phyloP scores from a whole-genome alignment of 2,329 filamentous ascomycete genomes.

The Botrytis fragariae region DNA sequence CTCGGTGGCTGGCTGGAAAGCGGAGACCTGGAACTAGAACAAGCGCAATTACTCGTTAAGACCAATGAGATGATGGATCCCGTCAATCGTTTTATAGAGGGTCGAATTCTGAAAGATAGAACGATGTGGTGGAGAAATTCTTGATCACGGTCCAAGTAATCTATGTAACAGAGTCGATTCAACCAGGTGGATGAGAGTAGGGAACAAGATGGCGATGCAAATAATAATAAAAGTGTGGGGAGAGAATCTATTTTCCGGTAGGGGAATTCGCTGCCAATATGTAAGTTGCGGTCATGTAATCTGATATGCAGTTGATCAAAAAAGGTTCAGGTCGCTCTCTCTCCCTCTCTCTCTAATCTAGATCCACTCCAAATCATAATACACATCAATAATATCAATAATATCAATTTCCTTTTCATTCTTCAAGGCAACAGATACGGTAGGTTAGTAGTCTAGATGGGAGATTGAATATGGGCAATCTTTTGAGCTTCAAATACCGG shows the following conservation, averaged over 20 bases:
- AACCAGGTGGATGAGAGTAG: not conserved
- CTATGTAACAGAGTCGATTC: conserved; percentile 4
- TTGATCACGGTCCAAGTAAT: conserved; percentile 16
- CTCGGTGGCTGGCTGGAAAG: conserved; percentile 16
- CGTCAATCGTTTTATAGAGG: not conserved
- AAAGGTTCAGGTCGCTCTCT: not conserved
- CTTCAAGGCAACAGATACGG: conserved; percentile 7
- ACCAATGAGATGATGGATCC: conserved; percentile 8
- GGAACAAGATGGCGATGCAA: conserved; percentile 3
- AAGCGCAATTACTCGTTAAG: conserved; percentile 4
- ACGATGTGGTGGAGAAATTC: conserved; percentile 4
- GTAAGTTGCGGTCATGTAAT: conserved; percentile 7
- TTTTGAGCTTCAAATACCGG: conserved; percentile 18
- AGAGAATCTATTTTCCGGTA: conserved; percentile 17
- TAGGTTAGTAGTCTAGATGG: not conserved
- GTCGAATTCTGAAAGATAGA: not conserved
- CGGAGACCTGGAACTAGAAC: conserved; percentile 11
- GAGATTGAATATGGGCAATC: conserved; percentile 4
- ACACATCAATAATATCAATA: conserved; percentile 15
- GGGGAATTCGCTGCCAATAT: conserved; percentile 16
- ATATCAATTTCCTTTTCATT: conserved; percentile 15
- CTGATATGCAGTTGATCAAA: conserved; percentile 7
- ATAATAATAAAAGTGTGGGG: conserved; percentile 16
- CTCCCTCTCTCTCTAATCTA: not conserved
- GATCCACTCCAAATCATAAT: conserved; percentile 11